These are phyloP conservation scores for Hibiscus syriacus DNA, from an alignment of 345 rosid genomes.

Conservation along the genomic window DNA sequence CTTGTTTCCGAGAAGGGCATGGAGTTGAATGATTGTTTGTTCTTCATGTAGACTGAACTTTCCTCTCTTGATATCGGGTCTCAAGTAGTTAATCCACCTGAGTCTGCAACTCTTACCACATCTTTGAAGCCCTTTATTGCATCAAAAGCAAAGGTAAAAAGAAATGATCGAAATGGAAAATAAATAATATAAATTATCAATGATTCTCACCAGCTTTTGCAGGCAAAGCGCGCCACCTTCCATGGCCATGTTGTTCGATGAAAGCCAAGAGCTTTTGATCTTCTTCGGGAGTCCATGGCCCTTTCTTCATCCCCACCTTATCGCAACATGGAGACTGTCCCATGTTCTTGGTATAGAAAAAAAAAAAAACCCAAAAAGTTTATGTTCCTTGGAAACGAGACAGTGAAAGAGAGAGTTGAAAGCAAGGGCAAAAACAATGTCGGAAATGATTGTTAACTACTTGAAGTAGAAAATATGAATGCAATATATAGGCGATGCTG, in stretches of 20 bases:
- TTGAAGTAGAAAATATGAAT: neutral
- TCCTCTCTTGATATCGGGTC: slow-evolving; percentile 55
- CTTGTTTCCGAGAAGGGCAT: slow-evolving; percentile 54
- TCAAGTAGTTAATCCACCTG: slow-evolving; percentile 50
- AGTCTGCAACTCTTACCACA: slow-evolving; percentile 57
- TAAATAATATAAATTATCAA: neutral
- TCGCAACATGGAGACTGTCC: slow-evolving; percentile 36
- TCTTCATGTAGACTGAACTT: slow-evolving; percentile 46
- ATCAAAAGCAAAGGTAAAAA: too few relatives aligned
- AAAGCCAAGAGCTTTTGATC: slow-evolving; percentile 44
- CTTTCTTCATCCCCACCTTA: slow-evolving; percentile 44
- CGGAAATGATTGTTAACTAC: neutral
- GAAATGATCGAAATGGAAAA: neutral
- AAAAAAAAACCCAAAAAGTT: neutral
- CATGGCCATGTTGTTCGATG: slow-evolving; percentile 42
- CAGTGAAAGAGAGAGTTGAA: neutral
- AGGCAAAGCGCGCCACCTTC: slow-evolving; percentile 50
- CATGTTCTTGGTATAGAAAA: slow-evolving; percentile 10
- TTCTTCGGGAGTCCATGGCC: slow-evolving; percentile 58
- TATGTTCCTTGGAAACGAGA: neutral
- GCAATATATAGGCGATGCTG: neutral
- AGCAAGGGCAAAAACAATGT: neutral
- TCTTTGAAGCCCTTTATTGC: slow-evolving; percentile 32
- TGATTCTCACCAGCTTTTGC: slow-evolving; percentile 31
- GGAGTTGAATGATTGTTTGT: slow-evolving; percentile 51